Evolutionary conservation across 2,329 filamentous ascomycete genomes (phyloP).

Genomic region (Ilyonectria destructans): DNA sequence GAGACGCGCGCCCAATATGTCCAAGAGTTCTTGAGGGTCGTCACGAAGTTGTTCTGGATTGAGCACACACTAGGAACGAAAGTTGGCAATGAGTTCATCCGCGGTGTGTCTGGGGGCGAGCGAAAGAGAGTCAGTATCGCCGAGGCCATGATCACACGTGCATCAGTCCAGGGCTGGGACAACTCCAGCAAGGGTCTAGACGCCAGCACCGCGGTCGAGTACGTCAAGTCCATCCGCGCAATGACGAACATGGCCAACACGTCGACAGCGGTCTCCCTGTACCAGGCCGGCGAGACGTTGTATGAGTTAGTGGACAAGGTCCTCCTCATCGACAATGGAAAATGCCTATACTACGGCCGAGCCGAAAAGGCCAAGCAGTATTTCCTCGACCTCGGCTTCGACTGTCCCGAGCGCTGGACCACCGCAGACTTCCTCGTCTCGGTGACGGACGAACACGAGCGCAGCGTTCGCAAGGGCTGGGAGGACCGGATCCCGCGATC

Average conservation of each 20-base stretch:
- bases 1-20: conserved; percentile 72
- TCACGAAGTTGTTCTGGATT: conserved; percentile 81
- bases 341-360: conserved; percentile 81
- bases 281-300: conserved; percentile 78
- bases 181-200: conserved; percentile 82
- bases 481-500: conserved; percentile 80
- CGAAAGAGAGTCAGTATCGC: conserved; percentile 84
- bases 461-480: conserved; percentile 77
- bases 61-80: conserved; percentile 79
- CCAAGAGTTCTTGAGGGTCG: conserved; percentile 70
- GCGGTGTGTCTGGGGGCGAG: conserved; percentile 75
- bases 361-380: conserved; percentile 76
- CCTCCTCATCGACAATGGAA: conserved; percentile 80
- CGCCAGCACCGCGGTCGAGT: conserved; percentile 81
- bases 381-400: conserved; percentile 81
- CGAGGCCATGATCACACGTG: conserved; percentile 74
- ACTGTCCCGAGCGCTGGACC: conserved; percentile 80
- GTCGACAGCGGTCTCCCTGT: conserved; percentile 80
- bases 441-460: conserved; percentile 81
- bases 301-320: conserved; percentile 83
- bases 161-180: conserved; percentile 81
- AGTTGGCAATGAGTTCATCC: conserved; percentile 79
- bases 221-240: conserved; percentile 74
- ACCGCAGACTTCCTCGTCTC: conserved; percentile 85
- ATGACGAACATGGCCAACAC: conserved; percentile 81